These are phyloP conservation scores for Pleomassaria siparia DNA, from an alignment of 2,329 filamentous ascomycete species.

Conservation along the genomic window DNA sequence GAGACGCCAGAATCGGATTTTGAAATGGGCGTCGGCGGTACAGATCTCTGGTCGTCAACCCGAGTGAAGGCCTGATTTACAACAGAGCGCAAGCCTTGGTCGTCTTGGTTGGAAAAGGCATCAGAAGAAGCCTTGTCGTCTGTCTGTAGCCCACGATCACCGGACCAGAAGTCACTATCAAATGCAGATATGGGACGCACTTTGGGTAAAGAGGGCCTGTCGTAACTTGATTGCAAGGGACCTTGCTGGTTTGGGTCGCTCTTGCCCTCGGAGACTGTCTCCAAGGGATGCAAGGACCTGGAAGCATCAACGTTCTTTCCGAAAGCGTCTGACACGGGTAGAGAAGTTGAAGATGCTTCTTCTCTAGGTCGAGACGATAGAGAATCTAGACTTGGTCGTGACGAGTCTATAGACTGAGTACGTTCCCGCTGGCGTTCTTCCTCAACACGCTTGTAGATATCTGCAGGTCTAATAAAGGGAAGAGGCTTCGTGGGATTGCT, in stretches of 20 bases:
- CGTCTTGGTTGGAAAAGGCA: slow-evolving; percentile 21
- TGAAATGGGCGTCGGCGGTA: slow-evolving; percentile 56
- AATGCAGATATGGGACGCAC: slow-evolving; percentile 26
- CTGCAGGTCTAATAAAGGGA: slow-evolving; percentile 71
- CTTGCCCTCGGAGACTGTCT: slow-evolving; percentile 60
- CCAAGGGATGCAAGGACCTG: slow-evolving; percentile 41
- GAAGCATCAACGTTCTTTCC: slow-evolving; percentile 17
- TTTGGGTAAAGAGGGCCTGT: slow-evolving; percentile 17
- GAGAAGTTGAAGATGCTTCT: slow-evolving; percentile 16
- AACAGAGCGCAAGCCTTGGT: slow-evolving; percentile 46
- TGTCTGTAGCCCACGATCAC: slow-evolving; percentile 13
- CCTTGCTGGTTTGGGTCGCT: slow-evolving; percentile 45
- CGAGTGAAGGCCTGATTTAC: slow-evolving; percentile 68
- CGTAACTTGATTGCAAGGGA: background rate
- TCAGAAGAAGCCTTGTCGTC: slow-evolving; percentile 15
- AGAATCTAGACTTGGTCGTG: slow-evolving; percentile 60
- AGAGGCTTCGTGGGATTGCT: slow-evolving; percentile 53
- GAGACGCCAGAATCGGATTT: slow-evolving; percentile 48
- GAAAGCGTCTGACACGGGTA: slow-evolving; percentile 10
- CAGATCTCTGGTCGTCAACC: slow-evolving; percentile 55
- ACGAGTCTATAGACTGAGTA: slow-evolving; percentile 57
- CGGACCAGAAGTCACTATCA: slow-evolving; percentile 31
- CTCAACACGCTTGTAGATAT: slow-evolving; percentile 73
- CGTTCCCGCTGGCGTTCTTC: slow-evolving; percentile 64
- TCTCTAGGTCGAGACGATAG: slow-evolving; percentile 32